These are phyloP conservation scores for Clitopilus passeckerianus DNA, from an alignment of 768 basidiomycete genomes.

Conservation along the genomic window DNA sequence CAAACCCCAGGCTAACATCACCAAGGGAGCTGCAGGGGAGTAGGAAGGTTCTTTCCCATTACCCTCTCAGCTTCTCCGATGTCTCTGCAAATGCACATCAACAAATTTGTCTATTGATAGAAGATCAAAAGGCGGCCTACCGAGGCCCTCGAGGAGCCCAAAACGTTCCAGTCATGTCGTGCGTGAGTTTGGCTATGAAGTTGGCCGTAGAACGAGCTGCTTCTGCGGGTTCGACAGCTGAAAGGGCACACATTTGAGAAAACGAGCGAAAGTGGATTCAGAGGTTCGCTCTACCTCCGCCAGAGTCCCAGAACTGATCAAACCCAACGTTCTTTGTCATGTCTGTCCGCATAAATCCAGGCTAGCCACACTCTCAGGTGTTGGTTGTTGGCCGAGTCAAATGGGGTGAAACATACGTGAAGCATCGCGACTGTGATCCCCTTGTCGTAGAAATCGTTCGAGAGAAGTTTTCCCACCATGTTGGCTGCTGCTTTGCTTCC, in stretches of 20 bases:
- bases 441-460: constrained; percentile 30
- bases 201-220: constrained; percentile 32
- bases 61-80: constrained; percentile 39
- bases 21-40: constrained; percentile 37
- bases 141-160: constrained; percentile 43
- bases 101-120: not conserved
- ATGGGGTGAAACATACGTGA: constrained; percentile 26
- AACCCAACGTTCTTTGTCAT: constrained; percentile 41
- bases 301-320: constrained; percentile 36
- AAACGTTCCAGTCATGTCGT: constrained; percentile 32
- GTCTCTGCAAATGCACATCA: constrained; percentile 20
- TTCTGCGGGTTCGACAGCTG: constrained; percentile 39
- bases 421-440: constrained; percentile 37
- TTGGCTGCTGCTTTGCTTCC: constrained; percentile 43
- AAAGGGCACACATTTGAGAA: not conserved
- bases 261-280: not conserved
- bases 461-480: constrained; percentile 40
- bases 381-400: not conserved
- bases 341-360: constrained; percentile 43
- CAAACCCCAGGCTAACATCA: constrained; percentile 3
- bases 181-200: constrained; percentile 27
- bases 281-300: constrained; percentile 25
- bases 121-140: constrained; percentile 10
- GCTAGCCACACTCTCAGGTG: constrained; percentile 17
- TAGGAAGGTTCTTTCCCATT: constrained; percentile 31